Percentiles rank a stretch among this genome's conserved stretches.
These are phyloP conservation scores for Cyberlindnera mrakii DNA, from an alignment of 805 yeast genomes.

Conservation along the genomic window DNA sequence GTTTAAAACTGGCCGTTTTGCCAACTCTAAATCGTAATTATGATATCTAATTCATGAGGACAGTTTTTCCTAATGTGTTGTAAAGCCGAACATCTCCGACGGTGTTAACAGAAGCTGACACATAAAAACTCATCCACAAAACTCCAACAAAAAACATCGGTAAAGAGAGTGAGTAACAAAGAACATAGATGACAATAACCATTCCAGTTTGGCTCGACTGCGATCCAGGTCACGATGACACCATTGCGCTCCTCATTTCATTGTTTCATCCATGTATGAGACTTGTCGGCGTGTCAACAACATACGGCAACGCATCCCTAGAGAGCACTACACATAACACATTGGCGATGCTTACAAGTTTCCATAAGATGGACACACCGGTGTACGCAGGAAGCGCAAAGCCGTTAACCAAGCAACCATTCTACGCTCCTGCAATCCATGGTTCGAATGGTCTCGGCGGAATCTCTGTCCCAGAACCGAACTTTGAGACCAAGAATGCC, in stretches of 20 bases:
- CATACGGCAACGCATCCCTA: constrained; percentile 36
- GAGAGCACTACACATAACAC: constrained; percentile 65
- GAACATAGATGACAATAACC: constrained; percentile 2
- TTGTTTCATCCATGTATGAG: constrained; percentile 46
- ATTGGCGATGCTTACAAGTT: constrained; percentile 56
- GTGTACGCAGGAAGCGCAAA: constrained; percentile 60
- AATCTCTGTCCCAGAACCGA: constrained; percentile 49
- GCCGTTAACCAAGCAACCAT: constrained; percentile 48
- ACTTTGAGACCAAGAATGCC: constrained; percentile 24
- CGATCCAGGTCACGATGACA: constrained; percentile 91
- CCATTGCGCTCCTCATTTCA: constrained; percentile 65
- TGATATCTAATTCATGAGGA: too few species aligned
- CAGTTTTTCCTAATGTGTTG: too few species aligned
- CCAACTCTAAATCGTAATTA: too few species aligned
- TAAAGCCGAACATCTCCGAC: too few species aligned
- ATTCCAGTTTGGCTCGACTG: constrained; percentile 86
- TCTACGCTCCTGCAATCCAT: constrained; percentile 58
- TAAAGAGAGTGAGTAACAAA: too few species aligned
- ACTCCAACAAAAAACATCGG: too few species aligned
- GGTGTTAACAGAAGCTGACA: too few species aligned
- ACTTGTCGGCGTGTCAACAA: constrained; percentile 28
- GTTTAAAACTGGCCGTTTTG: constrained; percentile 2
- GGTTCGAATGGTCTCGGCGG: constrained; percentile 79
- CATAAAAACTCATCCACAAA: too few species aligned
- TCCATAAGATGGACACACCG: constrained; percentile 38